These are phyloP conservation scores for Gastrodia elata DNA, from an alignment of 106 monocot species.

Conservation along the genomic window DNA sequence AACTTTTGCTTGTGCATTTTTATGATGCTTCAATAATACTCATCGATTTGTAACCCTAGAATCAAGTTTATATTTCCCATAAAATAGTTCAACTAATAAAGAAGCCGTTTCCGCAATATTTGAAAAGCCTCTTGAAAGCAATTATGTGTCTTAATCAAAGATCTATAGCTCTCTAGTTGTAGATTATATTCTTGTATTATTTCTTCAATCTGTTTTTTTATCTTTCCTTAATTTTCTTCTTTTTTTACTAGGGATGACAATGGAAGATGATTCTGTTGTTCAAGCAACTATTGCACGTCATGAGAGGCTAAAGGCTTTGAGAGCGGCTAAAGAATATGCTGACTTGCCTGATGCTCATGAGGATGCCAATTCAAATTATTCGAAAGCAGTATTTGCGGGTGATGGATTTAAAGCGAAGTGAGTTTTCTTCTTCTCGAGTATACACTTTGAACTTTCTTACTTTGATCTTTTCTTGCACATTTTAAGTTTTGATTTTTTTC, in stretches of 20 bases:
- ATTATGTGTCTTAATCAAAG: no score
- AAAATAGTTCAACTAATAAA: background rate
- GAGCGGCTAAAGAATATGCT: conserved; percentile 45
- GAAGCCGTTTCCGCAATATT: background rate
- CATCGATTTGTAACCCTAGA: no score
- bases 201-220: background rate
- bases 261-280: conserved; percentile 42
- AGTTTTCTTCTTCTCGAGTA: background rate
- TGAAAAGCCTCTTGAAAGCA: background rate
- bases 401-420: background rate
- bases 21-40: no score
- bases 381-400: background rate
- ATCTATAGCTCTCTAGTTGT: background rate
- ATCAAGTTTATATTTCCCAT: background rate
- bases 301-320: conserved; percentile 49
- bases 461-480: background rate
- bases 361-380: background rate
- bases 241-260: conserved; percentile 1
- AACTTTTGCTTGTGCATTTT: no score
- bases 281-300: conserved; percentile 35
- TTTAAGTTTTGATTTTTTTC: background rate
- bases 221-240: background rate
- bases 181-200: background rate
- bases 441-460: background rate
- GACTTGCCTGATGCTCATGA: conserved; percentile 24